Evolutionary conservation across 441 rosid species (phyloP).

Genomic region (Francoa sonchifolia): DNA sequence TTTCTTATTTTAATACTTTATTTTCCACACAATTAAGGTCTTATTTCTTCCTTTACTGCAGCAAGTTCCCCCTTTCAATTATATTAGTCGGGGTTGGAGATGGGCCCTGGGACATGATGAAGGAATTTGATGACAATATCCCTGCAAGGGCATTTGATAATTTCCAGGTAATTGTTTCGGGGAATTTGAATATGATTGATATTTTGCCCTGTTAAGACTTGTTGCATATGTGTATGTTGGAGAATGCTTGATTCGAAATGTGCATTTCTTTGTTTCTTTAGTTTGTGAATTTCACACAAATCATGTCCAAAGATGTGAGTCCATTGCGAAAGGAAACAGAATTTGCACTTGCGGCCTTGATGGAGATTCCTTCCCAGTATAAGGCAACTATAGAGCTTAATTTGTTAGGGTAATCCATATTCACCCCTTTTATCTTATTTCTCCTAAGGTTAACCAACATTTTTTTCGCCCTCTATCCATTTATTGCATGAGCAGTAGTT

Average conservation of each 20-base stretch:
- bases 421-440: not conserved
- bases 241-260: not conserved
- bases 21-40: slow-evolving; percentile 10
- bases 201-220: not conserved
- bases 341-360: slow-evolving; percentile 80
- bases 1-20: not conserved
- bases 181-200: too few relatives aligned
- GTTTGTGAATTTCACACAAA: slow-evolving; percentile 90
- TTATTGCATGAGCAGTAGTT: slow-evolving; percentile 19
- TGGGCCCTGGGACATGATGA: slow-evolving; percentile 99
- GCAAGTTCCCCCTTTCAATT: slow-evolving; percentile 83
- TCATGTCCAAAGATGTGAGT: slow-evolving; percentile 56
- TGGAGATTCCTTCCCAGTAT: slow-evolving; percentile 92
- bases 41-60: slow-evolving; percentile 23
- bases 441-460: not conserved
- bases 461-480: not conserved
- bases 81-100: slow-evolving; percentile 95
- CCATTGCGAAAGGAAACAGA: slow-evolving; percentile 59
- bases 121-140: slow-evolving; percentile 87
- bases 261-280: slow-evolving; percentile 14
- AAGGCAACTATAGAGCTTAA: slow-evolving; percentile 77
- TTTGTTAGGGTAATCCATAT: slow-evolving; percentile 51
- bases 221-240: not conserved
- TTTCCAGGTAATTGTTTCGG: slow-evolving; percentile 48
- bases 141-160: slow-evolving; percentile 81